Evolutionary conservation across 2,329 filamentous ascomycete species (phyloP).

Genomic region (Fusarium sp.): DNA sequence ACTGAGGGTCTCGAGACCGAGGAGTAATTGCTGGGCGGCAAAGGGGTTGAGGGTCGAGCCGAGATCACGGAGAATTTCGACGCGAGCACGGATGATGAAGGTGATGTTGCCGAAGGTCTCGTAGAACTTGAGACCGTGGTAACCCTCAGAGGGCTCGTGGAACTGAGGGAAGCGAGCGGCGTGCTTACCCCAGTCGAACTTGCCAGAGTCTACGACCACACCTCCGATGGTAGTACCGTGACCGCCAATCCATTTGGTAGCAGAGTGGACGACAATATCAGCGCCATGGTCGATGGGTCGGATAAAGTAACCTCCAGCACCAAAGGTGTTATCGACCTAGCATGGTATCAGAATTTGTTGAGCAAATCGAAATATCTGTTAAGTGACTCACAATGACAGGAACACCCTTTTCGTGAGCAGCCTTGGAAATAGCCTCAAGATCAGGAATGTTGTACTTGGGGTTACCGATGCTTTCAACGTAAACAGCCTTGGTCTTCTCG

Average conservation of each 20-base stretch:
- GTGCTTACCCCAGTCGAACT: slow-evolving; percentile 93
- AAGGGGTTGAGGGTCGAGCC: slow-evolving; percentile 88
- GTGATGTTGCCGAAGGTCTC: slow-evolving; percentile 87
- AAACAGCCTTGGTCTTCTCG: slow-evolving; percentile 92
- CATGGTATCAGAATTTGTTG: background rate
- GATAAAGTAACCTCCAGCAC: slow-evolving; percentile 88
- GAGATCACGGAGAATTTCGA: slow-evolving; percentile 90
- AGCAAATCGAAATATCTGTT: background rate
- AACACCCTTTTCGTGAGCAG: slow-evolving; percentile 76
- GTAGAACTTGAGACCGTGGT: slow-evolving; percentile 94
- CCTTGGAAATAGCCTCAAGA: slow-evolving; percentile 84
- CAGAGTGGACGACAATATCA: slow-evolving; percentile 93
- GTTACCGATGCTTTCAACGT: slow-evolving; percentile 93
- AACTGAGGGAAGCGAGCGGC: slow-evolving; percentile 91
- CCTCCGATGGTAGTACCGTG: slow-evolving; percentile 94
- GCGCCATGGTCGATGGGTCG: slow-evolving; percentile 90
- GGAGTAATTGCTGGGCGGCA: slow-evolving; percentile 88
- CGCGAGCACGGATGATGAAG: slow-evolving; percentile 86
- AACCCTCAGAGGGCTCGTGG: slow-evolving; percentile 86
- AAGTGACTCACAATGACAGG: slow-evolving; percentile 66
- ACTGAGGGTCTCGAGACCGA: slow-evolving; percentile 90
- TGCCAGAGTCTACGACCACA: slow-evolving; percentile 86
- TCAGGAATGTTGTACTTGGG: slow-evolving; percentile 93
- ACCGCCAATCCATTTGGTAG: slow-evolving; percentile 97
- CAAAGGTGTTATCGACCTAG: slow-evolving; percentile 95